phyloP scores from a whole-genome alignment of 441 rosid species.

The Pelargonium citronellum region DNA sequence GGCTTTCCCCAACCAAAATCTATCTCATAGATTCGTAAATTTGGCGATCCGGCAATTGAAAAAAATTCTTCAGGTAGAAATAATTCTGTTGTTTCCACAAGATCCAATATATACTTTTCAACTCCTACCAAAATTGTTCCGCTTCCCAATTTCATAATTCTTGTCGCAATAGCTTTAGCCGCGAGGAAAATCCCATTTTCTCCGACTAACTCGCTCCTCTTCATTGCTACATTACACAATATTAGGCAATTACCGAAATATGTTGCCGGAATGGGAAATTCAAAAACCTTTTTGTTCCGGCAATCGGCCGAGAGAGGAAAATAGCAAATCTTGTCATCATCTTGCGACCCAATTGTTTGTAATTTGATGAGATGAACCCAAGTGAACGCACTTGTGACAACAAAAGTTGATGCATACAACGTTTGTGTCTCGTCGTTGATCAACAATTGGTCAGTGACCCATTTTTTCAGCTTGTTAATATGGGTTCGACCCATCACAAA shows the following conservation, averaged over 20 bases:
- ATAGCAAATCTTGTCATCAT: neutral
- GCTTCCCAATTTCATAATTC: neutral
- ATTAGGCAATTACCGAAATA: neutral
- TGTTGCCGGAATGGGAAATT: neutral
- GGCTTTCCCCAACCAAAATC: slow-evolving; percentile 52
- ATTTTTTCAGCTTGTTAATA: slow-evolving; percentile 21
- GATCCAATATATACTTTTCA: slow-evolving; percentile 3
- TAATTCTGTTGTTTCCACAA: neutral
- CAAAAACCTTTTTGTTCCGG: neutral
- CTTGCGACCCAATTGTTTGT: neutral
- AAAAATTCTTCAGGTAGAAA: neutral
- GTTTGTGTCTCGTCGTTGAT: neutral
- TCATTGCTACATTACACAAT: neutral
- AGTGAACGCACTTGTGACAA: slow-evolving; percentile 23
- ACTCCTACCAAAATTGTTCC: neutral
- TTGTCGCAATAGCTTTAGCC: neutral
- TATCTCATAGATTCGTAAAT: slow-evolving; percentile 27
- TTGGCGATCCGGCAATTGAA: slow-evolving; percentile 11
- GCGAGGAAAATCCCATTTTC: neutral
- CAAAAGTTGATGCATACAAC: slow-evolving; percentile 25
- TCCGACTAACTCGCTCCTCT: neutral
- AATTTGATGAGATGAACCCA: slow-evolving; percentile 31
- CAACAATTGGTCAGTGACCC: neutral
- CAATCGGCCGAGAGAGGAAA: neutral
- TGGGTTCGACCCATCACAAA: slow-evolving; percentile 13